Evolutionary conservation across 352 stramenopile genomes (phyloP), one percentile per base, ranked within the genome.

Genomic region (Pythium aquatile): DNA sequence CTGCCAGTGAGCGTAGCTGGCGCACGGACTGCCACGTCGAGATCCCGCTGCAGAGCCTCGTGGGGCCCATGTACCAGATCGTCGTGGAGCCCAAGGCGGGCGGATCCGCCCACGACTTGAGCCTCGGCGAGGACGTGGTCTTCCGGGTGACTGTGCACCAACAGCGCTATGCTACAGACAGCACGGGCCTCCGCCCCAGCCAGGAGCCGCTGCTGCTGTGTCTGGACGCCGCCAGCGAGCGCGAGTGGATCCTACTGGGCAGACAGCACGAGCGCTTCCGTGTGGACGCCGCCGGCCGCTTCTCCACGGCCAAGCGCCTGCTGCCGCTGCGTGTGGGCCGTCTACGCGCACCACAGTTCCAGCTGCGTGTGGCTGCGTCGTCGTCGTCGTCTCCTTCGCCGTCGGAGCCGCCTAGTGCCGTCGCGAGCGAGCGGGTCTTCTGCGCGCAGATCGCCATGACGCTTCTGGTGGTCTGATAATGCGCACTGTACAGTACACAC

Each of bases 221-320:
- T 52, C 60, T 92, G n/a, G 71, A 81, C 48, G 69, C 77, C 28
- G 58, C 53, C 42, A 87, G 75, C 39, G 78, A 83, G 24, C 49
- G 58, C n/a, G 83, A 92, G 65, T 92, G 83, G 83, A 73, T 92
- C 42, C 58, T 89, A 13, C 28, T 92, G 20, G 81, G 83, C 30
- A 90, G 88, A 58, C 77, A 85, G 55, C 67, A 72, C 26, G 81
- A 90, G 66, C 64, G 26, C 76, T 90, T 42, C 52, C 16, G 40
- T 28, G 59, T 47, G 10, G 20, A 26, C 20, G 47, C 20, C 37
- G 47, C 6, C 16, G n/a, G 33, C 13, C 16, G 24, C 10, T 70
- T 90, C 20, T 13, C 32, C 5, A 66, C 52, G 7, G 55, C 37
- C n/a, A 68, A 55, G 30, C 61, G 68, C 46, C 37, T 89, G n/a